phyloP scores from a whole-genome alignment of 1,284 basidiomycete genomes.

The Cutaneotrichosporon daszewskae region DNA sequence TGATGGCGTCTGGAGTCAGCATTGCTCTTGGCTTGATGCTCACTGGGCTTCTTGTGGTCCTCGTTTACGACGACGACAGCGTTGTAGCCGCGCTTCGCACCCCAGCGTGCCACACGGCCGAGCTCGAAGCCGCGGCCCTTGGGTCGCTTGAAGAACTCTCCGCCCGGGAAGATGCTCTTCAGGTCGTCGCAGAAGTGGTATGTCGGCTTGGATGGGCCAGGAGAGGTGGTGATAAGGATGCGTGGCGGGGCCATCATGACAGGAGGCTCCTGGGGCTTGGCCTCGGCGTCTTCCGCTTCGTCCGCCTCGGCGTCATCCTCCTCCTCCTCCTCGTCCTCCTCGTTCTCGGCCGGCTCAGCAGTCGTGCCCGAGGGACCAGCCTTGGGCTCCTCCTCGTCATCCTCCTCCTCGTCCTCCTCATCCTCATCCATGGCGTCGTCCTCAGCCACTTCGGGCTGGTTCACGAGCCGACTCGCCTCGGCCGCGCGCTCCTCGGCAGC shows the following conservation, averaged over 20 bases:
- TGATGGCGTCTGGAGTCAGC: constrained; percentile 69
- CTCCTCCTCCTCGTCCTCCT: constrained; percentile 55
- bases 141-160: constrained; percentile 83
- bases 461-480: constrained; percentile 32
- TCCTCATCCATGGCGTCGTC: constrained; percentile 12
- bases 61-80: constrained; percentile 92
- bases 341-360: constrained; percentile 13
- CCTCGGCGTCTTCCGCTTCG: constrained; percentile 18
- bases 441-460: constrained; percentile 20
- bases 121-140: constrained; percentile 92
- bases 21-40: constrained; percentile 39
- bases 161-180: constrained; percentile 86
- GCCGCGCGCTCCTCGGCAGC: constrained; percentile 36
- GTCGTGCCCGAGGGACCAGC: constrained; percentile 36
- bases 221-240: constrained; percentile 82
- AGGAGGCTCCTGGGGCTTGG: constrained; percentile 10
- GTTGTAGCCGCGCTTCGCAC: constrained; percentile 71
- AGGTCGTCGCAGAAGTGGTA: constrained; percentile 89
- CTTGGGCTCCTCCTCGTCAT: constrained; percentile 42
- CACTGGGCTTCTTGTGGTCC: constrained; percentile 83
- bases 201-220: constrained; percentile 74
- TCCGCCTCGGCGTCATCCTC: constrained; percentile 61
- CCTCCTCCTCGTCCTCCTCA: constrained; percentile 22
- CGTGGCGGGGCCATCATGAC: constrained; percentile 63
- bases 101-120: constrained; percentile 90